Base-by-base conservation (phyloP, 148 eudicot genomes). In the Chenopodium quinoa region DNA sequence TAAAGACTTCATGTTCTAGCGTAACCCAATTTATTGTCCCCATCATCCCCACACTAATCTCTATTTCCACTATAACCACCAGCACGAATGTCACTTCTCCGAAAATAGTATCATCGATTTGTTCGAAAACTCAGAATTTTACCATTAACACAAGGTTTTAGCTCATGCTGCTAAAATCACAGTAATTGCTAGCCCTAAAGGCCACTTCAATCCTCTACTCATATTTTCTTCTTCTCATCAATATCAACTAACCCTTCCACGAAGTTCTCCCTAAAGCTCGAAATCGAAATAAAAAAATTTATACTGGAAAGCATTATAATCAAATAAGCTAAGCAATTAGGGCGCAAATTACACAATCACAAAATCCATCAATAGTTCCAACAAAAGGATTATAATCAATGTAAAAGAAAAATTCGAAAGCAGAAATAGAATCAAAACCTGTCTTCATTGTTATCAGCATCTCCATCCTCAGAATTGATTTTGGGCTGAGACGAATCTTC, bases 401-500 rank as follows among this genome's bases (percentile, higher is more conserved):
- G 68, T 12, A 40, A 75, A 29, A 67, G 37, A 19, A 14, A 11
- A 4, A 56, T 16, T 56, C 22, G 37, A 67, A 1, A 67, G 7
- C 12, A 67, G 11, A 29, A 25, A 16, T 0, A 65, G 67, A 74
- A 23, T 22, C 19, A 27, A 44, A 73, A 92, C 97, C 86, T 85
- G 29, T 89, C 89, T 56, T 90, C 91, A 6, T 83, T 31, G 58
- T 83, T 79, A 66, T 71, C 19, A 48, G 75, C 87, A 72, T 74
- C 84, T 4, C 44, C 83, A 75, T 82, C 75, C 19, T 84, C 70
- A 27, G 64, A 32, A 46, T 70, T 65, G 65, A 58, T 81, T 23
- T 84, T 78, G 56, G 75, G 83, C 22, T 78, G 88, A 77, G 82
- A 73, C 54, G 82, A 78, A 80, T 88, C 93, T 10, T 89, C 91